Base-by-base conservation (phyloP, 495 filamentous ascomycete species). In the Podospora australis region DNA sequence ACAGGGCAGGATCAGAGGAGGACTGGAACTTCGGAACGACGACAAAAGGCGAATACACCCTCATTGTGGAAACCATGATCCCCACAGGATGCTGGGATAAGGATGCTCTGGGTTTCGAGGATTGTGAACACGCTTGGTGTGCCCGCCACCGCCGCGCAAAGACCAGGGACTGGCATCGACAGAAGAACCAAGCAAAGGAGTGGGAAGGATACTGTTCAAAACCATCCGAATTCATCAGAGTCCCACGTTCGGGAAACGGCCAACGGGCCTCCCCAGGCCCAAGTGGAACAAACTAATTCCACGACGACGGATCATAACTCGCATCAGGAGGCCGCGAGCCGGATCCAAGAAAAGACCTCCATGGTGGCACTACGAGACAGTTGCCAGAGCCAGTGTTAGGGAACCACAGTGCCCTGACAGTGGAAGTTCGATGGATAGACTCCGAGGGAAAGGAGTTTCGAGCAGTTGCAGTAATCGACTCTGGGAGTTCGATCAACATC, bases 221-320 rank as follows among this genome's bases (percentile, higher is more conserved):
- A 30, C 28, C 28, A 30, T 30, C 28, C 28, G 28, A 30, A 7
- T 30, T 30, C 28, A 30, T n/a, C 28, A 30, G 28, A 30, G 28
- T 30, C 28, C 28, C 28, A 30, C 28, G 28, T 30, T 30, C 28
- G 28, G 28, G 19, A 21, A 44, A 42, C n/a, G 45, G 39, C 41
- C 29, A 35, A n/a, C n/a, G n/a, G n/a, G n/a, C n/a, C n/a, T n/a
- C n/a, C n/a, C n/a, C n/a, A n/a, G n/a, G n/a, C n/a, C n/a, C n/a
- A n/a, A n/a, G n/a, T n/a, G n/a, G n/a, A n/a, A n/a, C n/a, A n/a
- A n/a, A n/a, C n/a, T n/a, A n/a, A n/a, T n/a, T n/a, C n/a, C n/a
- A n/a, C n/a, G n/a, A n/a, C n/a, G n/a, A n/a, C n/a, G n/a, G n/a
- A n/a, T n/a, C n/a, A n/a, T n/a, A n/a, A n/a, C n/a, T n/a, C n/a